These are phyloP conservation scores for Crinitomyces ghanaensis DNA, from an alignment of 805 yeast species.

Conservation along the genomic window DNA sequence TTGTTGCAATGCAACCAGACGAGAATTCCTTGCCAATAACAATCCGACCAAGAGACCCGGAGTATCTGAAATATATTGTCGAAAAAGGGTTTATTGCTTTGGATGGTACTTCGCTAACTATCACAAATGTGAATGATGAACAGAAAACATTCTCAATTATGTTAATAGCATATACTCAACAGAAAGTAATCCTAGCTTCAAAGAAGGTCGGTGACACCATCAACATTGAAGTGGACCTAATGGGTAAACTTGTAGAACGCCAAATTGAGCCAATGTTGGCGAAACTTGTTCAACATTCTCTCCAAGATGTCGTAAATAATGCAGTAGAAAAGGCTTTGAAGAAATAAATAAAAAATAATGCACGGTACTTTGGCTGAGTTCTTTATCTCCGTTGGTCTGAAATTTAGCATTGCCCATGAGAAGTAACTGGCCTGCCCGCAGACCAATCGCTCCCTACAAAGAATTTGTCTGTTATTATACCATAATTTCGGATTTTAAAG, in stretches of 20 bases:
- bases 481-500: no score
- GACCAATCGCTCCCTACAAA: no score
- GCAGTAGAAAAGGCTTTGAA: no score
- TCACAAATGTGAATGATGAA: slow-evolving; percentile 61
- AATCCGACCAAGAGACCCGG: slow-evolving; percentile 55
- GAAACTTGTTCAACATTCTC: no score
- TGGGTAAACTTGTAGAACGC: slow-evolving; percentile 84
- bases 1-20: slow-evolving; percentile 44
- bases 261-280: slow-evolving; percentile 59
- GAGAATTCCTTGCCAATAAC: slow-evolving; percentile 66
- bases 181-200: slow-evolving; percentile 58
- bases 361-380: no score
- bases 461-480: no score
- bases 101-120: slow-evolving; percentile 89
- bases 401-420: no score
- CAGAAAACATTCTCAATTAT: slow-evolving; percentile 59
- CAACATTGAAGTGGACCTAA: slow-evolving; percentile 88
- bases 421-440: no score
- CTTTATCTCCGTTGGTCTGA: no score
- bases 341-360: no score
- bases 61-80: slow-evolving; percentile 60
- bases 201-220: slow-evolving; percentile 55
- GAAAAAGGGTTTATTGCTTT: slow-evolving; percentile 90
- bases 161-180: slow-evolving; percentile 88
- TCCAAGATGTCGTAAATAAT: no score